Percentiles rank a stretch among this genome's conserved stretches.
Evolutionary conservation across 768 basidiomycete genomes (phyloP).

Genomic region (Amanita pallidorosea): DNA sequence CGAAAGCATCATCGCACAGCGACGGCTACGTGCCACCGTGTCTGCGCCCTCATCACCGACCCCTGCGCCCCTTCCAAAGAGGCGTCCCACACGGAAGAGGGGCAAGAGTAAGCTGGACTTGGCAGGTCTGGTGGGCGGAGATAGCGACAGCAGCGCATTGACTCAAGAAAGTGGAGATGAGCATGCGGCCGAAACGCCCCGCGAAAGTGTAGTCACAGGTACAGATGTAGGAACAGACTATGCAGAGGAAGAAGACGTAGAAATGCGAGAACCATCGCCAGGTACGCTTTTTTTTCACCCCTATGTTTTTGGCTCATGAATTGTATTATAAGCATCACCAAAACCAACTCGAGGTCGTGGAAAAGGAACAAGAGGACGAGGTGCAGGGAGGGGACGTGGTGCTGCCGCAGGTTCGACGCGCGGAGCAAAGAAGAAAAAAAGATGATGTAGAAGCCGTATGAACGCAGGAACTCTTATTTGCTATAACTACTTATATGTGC

Average conservation of each 20-base stretch:
- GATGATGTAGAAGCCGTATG: slow-evolving; percentile 14
- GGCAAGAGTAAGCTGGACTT: slow-evolving; percentile 47
- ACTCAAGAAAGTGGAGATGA: slow-evolving; percentile 81
- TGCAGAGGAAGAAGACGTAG: slow-evolving; percentile 54
- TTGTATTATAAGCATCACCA: slow-evolving; percentile 18
- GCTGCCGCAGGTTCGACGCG: slow-evolving; percentile 22
- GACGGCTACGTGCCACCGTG: slow-evolving; percentile 54
- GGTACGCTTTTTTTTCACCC: background rate
- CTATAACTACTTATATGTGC: background rate
- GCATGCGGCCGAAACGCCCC: slow-evolving; percentile 43
- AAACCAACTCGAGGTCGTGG: slow-evolving; percentile 25
- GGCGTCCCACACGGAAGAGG: slow-evolving; percentile 21
- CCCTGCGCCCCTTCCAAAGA: slow-evolving; percentile 15
- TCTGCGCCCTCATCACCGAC: slow-evolving; percentile 56
- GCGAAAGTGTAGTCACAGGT: slow-evolving; percentile 58
- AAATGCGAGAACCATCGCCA: slow-evolving; percentile 45
- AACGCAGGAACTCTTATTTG: background rate
- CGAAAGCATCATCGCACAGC: slow-evolving; percentile 47
- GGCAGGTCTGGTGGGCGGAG: slow-evolving; percentile 69
- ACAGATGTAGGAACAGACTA: slow-evolving; percentile 66
- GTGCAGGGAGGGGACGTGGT: slow-evolving; percentile 17
- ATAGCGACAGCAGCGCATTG: slow-evolving; percentile 77
- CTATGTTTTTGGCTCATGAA: background rate
- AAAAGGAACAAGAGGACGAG: slow-evolving; percentile 17
- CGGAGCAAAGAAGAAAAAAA: slow-evolving; percentile 37